Conservation (phyloP, 2,329 filamentous ascomycete species). For the Cercospora zeae-maydis region DNA sequence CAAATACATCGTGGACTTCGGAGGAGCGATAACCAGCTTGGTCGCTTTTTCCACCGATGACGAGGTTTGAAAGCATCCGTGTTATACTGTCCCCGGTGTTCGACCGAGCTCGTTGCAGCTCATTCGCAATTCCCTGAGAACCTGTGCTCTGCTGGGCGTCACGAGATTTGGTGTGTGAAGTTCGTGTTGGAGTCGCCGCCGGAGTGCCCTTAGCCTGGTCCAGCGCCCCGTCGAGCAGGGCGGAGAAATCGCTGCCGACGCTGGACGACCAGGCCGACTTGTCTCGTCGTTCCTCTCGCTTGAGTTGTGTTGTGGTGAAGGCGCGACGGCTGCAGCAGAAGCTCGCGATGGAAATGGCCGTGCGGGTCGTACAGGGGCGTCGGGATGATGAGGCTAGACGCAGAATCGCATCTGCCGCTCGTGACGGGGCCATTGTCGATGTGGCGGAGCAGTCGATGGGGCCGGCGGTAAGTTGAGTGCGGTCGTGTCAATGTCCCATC, state of each 20-base stretch:
- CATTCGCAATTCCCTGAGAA: slow-evolving; percentile 5
- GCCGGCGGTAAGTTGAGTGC: neutral
- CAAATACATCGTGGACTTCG: neutral
- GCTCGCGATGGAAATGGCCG: slow-evolving; percentile 15
- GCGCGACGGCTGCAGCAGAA: slow-evolving; percentile 18
- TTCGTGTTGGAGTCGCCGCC: slow-evolving; percentile 24
- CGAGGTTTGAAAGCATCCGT: slow-evolving; percentile 17
- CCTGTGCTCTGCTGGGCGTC: slow-evolving; percentile 26
- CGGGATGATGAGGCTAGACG: slow-evolving; percentile 25
- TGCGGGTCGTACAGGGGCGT: slow-evolving; percentile 7
- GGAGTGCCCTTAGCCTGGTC: slow-evolving; percentile 32
- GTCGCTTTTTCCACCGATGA: neutral
- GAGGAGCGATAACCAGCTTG: neutral
- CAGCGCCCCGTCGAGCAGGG: slow-evolving; percentile 32
- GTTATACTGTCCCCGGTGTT: slow-evolving; percentile 17
- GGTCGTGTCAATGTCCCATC: neutral
- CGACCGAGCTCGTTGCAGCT: slow-evolving; percentile 9
- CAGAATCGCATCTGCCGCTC: slow-evolving; percentile 21
- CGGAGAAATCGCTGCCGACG: slow-evolving; percentile 24
- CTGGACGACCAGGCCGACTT: neutral
- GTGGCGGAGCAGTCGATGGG: neutral
- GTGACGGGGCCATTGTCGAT: neutral
- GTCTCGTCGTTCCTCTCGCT: slow-evolving; percentile 10
- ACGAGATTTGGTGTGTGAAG: slow-evolving; percentile 30
- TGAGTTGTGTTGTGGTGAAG: slow-evolving; percentile 23